Evolutionary conservation across 371 early-diverging fungal genomes (phyloP).

Genomic region (Rhizopus stolonifer): DNA sequence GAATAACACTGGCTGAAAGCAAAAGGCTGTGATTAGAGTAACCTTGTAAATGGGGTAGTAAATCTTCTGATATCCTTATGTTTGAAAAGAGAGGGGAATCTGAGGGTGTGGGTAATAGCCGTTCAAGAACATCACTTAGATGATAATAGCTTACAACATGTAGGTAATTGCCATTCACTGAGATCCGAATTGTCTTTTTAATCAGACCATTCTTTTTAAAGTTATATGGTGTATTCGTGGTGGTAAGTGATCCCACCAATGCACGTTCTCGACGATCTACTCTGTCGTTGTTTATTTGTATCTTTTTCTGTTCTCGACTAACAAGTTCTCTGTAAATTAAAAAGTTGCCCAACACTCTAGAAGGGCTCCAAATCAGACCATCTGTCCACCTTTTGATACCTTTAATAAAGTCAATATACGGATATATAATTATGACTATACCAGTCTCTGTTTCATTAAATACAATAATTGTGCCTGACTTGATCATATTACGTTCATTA

Average conservation of each 20-base stretch:
- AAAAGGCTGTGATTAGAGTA: conserved; percentile 1
- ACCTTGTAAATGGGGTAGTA: conserved; percentile 24
- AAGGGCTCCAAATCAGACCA: conserved; percentile 69
- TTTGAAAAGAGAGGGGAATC: conserved; percentile 40
- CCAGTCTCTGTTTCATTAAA: conserved; percentile 70
- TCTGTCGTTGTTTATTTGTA: conserved; percentile 82
- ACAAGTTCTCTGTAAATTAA: conserved; percentile 63
- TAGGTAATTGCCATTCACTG: conserved; percentile 72
- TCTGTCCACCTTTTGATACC: conserved; percentile 81
- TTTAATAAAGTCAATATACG: conserved; percentile 22
- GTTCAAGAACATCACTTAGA: conserved; percentile 69
- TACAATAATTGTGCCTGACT: conserved; percentile 69
- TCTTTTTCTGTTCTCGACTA: conserved; percentile 54
- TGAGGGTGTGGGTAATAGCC: conserved; percentile 59
- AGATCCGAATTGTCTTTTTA: conserved; percentile 84
- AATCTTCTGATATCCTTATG: conserved; percentile 47
- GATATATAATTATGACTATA: conserved; percentile 11
- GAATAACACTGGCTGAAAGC: not conserved
- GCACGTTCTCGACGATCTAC: conserved; percentile 47
- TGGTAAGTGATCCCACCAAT: conserved; percentile 60
- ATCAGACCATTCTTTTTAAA: conserved; percentile 81
- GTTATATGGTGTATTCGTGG: conserved; percentile 43
- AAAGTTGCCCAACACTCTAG: conserved; percentile 65
- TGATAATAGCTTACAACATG: conserved; percentile 86
- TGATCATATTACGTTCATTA: conserved; percentile 55